Conservation (phyloP, 306 rosid genomes). For the Quercus rubra region DNA sequence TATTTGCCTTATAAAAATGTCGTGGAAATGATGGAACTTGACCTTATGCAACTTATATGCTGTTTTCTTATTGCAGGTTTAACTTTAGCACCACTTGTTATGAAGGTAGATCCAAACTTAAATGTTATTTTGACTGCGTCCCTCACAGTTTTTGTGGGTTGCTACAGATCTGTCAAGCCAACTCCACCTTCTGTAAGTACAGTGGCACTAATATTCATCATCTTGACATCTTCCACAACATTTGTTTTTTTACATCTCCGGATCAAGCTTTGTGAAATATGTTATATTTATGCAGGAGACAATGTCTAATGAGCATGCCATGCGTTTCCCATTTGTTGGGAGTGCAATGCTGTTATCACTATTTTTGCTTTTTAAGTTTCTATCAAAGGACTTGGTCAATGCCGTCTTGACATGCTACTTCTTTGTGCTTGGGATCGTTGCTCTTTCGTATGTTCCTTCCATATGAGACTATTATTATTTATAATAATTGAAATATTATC, state of each 20-base stretch:
- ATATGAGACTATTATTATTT: not conserved
- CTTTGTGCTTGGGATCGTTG: constrained; percentile 94
- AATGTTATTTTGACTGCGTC: constrained; percentile 88
- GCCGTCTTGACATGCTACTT: constrained; percentile 93
- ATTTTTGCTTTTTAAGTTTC: constrained; percentile 93
- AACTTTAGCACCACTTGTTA: constrained; percentile 86
- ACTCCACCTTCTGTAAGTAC: constrained; percentile 88
- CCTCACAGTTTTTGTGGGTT: constrained; percentile 88
- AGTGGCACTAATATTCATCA: not conserved
- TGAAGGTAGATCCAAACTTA: constrained; percentile 84
- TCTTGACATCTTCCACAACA: not conserved
- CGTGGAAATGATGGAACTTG: not conserved
- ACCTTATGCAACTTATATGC: not conserved
- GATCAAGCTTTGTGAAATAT: constrained; percentile 9
- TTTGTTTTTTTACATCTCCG: not conserved
- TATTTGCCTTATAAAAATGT: not conserved
- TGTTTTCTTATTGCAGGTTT: constrained; percentile 59
- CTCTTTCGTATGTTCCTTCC: constrained; percentile 76
- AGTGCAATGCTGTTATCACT: constrained; percentile 98
- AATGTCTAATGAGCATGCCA: constrained; percentile 98
- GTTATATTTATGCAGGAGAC: constrained; percentile 74
- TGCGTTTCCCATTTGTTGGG: constrained; percentile 99
- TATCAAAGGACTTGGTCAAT: constrained; percentile 97
- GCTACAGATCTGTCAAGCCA: constrained; percentile 94
- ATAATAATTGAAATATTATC: not conserved